Evolutionary conservation across 116 monocot species (phyloP).

Genomic region (Phalaenopsis hybrid): DNA sequence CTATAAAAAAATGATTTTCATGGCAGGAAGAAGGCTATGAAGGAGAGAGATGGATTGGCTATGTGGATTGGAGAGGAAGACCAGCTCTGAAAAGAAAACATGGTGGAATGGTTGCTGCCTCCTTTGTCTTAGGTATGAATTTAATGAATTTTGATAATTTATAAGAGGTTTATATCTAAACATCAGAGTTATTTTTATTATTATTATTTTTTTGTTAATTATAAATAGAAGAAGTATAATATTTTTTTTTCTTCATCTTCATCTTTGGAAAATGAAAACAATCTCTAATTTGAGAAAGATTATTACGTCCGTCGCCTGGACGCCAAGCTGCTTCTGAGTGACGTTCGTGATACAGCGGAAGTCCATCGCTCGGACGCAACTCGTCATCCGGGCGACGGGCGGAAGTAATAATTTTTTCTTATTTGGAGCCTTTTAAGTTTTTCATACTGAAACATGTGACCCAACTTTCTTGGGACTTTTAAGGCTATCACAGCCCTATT

Average conservation of each 20-base stretch:
- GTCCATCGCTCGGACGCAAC: no score
- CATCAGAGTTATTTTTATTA: no score
- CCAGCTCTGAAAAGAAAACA: slow-evolving; percentile 55
- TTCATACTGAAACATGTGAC: not conserved
- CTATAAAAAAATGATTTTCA: not conserved
- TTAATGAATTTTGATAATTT: not conserved
- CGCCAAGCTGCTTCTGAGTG: no score
- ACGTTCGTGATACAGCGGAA: no score
- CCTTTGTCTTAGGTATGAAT: slow-evolving; percentile 66
- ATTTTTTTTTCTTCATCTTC: no score
- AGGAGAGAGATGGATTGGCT: slow-evolving; percentile 53
- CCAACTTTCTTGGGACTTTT: not conserved
- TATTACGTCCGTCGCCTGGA: no score
- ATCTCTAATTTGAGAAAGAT: no score
- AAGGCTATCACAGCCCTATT: no score
- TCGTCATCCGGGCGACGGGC: no score
- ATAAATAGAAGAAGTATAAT: not conserved
- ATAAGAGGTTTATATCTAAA: not conserved
- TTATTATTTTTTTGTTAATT: not conserved
- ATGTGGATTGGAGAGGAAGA: slow-evolving; percentile 81
- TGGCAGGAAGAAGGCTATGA: slow-evolving; percentile 49
- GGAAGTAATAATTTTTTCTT: no score
- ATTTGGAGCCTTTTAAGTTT: not conserved
- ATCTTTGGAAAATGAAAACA: no score
- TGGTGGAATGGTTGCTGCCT: slow-evolving; percentile 78